These are phyloP conservation scores for Coccomyxa sp. DNA, from an alignment of 139 green algal species.

Conservation along the genomic window DNA sequence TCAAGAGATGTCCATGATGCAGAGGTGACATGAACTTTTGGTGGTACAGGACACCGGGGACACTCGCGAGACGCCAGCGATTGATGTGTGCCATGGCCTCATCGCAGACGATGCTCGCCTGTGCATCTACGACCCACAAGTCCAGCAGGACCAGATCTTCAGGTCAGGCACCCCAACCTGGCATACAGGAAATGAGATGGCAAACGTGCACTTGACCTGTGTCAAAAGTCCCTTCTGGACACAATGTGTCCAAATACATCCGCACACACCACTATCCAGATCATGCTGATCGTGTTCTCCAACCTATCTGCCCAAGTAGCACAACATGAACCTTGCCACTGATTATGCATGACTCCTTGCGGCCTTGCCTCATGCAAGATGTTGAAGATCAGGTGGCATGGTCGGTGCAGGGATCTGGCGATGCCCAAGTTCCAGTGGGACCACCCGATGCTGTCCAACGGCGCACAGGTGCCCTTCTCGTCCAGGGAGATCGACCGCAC, in stretches of 20 bases:
- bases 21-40: no score
- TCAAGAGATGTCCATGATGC: no score
- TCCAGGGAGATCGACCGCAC: slow-evolving; percentile 34
- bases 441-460: slow-evolving; percentile 44
- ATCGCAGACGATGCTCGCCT: slow-evolving; percentile 51
- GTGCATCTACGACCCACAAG: slow-evolving; percentile 87
- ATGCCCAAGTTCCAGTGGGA: slow-evolving; percentile 89
- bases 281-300: slow-evolving; percentile 13
- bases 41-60: slow-evolving; percentile 58
- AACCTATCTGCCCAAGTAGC: slow-evolving; percentile 14
- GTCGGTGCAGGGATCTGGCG: slow-evolving; percentile 74
- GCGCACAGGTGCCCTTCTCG: not conserved
- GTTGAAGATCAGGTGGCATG: not conserved
- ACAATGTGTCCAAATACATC: not conserved
- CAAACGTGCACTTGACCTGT: not conserved
- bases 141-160: not conserved
- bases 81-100: slow-evolving; percentile 88
- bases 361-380: no score
- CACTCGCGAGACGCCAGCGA: slow-evolving; percentile 96
- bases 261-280: not conserved
- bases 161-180: not conserved
- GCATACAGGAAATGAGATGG: no score
- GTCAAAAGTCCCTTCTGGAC: not conserved
- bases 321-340: no score
- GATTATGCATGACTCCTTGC: no score